Percentiles rank a stretch among this genome's conserved stretches.
Conservation (phyloP, 164 flowering plant genomes). For the Stephania yunnanensis region DNA sequence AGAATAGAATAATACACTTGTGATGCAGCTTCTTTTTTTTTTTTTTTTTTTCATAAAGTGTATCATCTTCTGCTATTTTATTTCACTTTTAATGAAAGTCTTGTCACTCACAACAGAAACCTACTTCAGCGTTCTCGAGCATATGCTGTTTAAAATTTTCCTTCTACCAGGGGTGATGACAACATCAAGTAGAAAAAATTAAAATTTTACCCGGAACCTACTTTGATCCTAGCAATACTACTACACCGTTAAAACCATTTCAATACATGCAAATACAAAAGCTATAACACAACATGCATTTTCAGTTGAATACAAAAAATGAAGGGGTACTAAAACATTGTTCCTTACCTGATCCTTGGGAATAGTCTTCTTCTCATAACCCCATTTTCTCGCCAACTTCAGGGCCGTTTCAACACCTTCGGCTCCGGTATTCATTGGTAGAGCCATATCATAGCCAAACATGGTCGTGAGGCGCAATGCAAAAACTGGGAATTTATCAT, state of each 20-base stretch:
- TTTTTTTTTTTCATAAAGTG: too few species aligned
- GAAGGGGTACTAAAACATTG: neutral
- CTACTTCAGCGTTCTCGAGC: too few species aligned
- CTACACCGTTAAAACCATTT: neutral
- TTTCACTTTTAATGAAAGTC: neutral
- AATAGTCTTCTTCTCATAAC: conserved; percentile 71
- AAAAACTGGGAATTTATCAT: conserved; percentile 75
- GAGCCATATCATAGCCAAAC: conserved; percentile 94
- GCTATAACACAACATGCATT: neutral
- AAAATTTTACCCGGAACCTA: neutral
- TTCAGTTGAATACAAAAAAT: neutral
- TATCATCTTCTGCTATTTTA: neutral
- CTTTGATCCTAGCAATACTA: neutral
- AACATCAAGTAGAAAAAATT: too few species aligned
- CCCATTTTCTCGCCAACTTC: conserved; percentile 13
- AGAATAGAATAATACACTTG: too few species aligned
- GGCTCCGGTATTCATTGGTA: conserved; percentile 99
- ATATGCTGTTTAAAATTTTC: too few species aligned
- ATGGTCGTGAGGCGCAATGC: conserved; percentile 63
- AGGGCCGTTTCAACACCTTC: conserved; percentile 25
- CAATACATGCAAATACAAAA: neutral
- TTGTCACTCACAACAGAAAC: neutral
- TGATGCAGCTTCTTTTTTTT: too few species aligned
- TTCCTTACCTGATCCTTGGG: conserved; percentile 71
- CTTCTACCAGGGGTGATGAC: too few species aligned